These are phyloP conservation scores for Zygnema circumcarinatum DNA, from an alignment of 139 green algal genomes.

Conservation along the genomic window DNA sequence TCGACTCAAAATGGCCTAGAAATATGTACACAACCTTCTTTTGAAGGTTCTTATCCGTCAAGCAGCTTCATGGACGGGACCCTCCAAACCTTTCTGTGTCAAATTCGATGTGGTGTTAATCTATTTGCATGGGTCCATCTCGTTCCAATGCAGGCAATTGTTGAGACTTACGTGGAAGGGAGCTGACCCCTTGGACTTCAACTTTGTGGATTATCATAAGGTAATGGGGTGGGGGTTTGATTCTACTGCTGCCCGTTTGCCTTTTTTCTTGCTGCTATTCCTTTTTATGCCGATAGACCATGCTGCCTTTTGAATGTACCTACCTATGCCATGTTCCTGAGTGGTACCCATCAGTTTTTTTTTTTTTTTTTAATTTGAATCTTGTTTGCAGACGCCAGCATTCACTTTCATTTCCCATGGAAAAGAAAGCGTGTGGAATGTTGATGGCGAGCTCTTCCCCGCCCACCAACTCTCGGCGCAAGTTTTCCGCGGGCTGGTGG, in stretches of 20 bases:
- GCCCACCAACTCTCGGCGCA: constrained; percentile 40
- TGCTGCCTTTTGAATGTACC: no score
- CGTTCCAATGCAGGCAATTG: constrained; percentile 50
- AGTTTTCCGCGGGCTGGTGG: constrained; percentile 44
- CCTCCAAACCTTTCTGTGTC: no score
- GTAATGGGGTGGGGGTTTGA: constrained; percentile 12
- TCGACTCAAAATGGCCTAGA: no score
- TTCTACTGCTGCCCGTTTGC: neutral
- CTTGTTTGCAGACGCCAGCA: constrained; percentile 24
- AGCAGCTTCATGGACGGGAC: no score
- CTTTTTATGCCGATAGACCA: no score
- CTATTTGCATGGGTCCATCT: no score
- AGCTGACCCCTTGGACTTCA: constrained; percentile 44
- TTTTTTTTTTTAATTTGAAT: no score
- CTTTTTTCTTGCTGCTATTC: neutral
- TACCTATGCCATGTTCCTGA: no score
- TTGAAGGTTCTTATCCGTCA: no score
- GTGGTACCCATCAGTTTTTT: no score
- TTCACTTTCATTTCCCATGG: constrained; percentile 48
- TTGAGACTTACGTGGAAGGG: constrained; percentile 20
- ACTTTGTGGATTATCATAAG: constrained; percentile 54
- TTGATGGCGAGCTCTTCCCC: constrained; percentile 56
- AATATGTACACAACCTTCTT: no score
- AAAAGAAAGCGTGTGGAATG: constrained; percentile 46
- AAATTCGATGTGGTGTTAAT: no score